Base-by-base conservation (phyloP, 768 basidiomycete genomes). In the Lentinus brumalis region DNA sequence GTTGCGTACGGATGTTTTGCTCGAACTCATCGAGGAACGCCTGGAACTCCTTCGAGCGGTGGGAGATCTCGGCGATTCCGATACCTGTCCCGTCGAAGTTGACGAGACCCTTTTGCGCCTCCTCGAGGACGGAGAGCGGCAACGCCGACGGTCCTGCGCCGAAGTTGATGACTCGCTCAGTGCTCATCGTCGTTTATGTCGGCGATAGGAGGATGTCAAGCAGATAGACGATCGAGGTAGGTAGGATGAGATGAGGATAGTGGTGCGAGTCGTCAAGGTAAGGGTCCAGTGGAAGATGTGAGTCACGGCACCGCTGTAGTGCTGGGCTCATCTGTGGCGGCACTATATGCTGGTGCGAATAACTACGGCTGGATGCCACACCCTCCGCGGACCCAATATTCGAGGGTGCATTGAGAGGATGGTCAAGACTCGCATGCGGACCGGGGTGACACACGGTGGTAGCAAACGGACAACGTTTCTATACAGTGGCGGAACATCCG, bases 21-120 rank as follows among this genome's bases (percentile, higher is more conserved):
- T 89, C 86, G 69, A 89, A 78, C 52, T 79, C 73, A 57, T 79
- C 76, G 64, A 96, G 74, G 74, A 88, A 89, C 21, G 82, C 79
- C 54, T 82, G 81, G 74, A 98, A 98, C 64, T 95, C 90, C 68
- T 91, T 86, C 42, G 94, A 94, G 66, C 97, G 91, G 74, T 99
- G 97, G 1, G 94, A 96, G 71, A 98, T 85, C 75, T 99, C 97
- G 45, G 94, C 91, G 71, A 99, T 86, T 46, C 97, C 97, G 62
- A 98, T 96, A 30, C 97, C 97, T 2, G 92, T 96, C 50, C 82
- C 82, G 57, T 88, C 79, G 75, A 94, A 98, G 80, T 98, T 91
- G 68, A 99, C 78, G n/a, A 98, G 81, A 15, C 91, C 94, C 62
- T 83, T 77, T 14, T 90, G 83, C 2, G 96, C 94, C 71, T 95